Base-by-base conservation (phyloP, 2,329 filamentous ascomycete species). In the Aspergillus arachidicola region DNA sequence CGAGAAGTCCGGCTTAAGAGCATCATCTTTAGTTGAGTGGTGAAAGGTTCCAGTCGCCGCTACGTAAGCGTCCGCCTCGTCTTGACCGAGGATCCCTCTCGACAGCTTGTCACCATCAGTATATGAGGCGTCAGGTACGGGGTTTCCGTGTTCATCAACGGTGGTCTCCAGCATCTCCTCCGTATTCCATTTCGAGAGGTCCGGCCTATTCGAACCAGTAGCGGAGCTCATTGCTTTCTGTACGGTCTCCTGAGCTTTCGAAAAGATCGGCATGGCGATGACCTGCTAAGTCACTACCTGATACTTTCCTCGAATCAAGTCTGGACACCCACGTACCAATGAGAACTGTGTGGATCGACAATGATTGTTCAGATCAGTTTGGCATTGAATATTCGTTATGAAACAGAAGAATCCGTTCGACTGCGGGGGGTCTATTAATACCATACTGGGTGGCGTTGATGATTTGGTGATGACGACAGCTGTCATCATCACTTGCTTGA, bases 111-210 rank as follows among this genome's bases (percentile, higher is more conserved):
- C 59, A 4, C 68, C 71, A 55, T 75, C 70, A 12, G 66, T 69
- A 43, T 62, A 75, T 1, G 58, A 61, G 1, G 53, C 63, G 30
- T 79, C 73, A n/a, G 75, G 72, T 3, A 73, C 72, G 0, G 75
- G 72, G 38, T 77, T 72, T 21, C 75, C 76, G n/a, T 69, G 16
- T 16, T 68, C 41, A 43, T 78, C 71, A 65, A 78, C 71, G 4
- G 71, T 71, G 14, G 72, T 71, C 36, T 69, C 69, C 11, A 79
- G 62, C 36, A 71, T 61, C 61, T 77, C 71, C 38, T 72, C 71
- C 0, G 74, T 69, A 45, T 66, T 70, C 72, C 67, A 75, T 38
- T 59, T 66, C 7, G 58, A 66, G 7, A 60, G 58, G n/a, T 69
- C 62, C 10, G 57, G 51, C n/a, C 36, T 6, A 16, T 57, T 30